These are phyloP conservation scores for Gaeumannomyces sp. DNA, from an alignment of 2,329 filamentous ascomycete species.

Conservation along the genomic window DNA sequence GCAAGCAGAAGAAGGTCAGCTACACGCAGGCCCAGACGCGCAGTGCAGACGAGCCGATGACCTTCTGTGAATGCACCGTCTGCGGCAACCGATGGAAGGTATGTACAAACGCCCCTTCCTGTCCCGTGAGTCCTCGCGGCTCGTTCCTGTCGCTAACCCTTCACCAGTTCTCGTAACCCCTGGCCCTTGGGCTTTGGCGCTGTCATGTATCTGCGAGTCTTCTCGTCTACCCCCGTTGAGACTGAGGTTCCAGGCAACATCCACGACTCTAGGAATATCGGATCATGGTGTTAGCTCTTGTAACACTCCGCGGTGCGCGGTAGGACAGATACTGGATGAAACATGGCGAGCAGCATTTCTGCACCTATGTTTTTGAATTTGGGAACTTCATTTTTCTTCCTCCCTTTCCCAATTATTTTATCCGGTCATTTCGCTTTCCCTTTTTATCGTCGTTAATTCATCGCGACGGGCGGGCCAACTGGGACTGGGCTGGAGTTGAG, in stretches of 20 bases:
- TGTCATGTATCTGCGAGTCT: not conserved
- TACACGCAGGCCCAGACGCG: conserved; percentile 96
- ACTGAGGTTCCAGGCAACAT: not conserved
- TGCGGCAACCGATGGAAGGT: conserved; percentile 71
- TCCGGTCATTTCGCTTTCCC: conserved; percentile 13
- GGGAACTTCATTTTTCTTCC: not conserved
- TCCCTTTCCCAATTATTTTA: conserved; percentile 2
- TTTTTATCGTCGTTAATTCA: not conserved
- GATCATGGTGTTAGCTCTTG: not conserved
- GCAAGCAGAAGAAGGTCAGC: conserved; percentile 87
- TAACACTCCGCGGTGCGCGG: too few relatives aligned
- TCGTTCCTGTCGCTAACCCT: not conserved
- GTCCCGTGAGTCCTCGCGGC: not conserved
- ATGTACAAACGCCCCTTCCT: conserved; percentile 22
- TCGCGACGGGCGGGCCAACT: not conserved
- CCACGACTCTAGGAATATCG: not conserved
- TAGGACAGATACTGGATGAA: not conserved
- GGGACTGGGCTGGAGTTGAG: not conserved
- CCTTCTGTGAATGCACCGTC: conserved; percentile 65
- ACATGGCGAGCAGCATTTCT: not conserved
- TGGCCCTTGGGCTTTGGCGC: not conserved
- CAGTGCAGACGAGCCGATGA: conserved; percentile 90
- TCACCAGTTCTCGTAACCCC: not conserved
- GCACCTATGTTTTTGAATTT: not conserved
- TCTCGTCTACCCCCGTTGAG: not conserved